phyloP scores from a whole-genome alignment of 768 basidiomycete genomes.

The Calocera viscosa region DNA sequence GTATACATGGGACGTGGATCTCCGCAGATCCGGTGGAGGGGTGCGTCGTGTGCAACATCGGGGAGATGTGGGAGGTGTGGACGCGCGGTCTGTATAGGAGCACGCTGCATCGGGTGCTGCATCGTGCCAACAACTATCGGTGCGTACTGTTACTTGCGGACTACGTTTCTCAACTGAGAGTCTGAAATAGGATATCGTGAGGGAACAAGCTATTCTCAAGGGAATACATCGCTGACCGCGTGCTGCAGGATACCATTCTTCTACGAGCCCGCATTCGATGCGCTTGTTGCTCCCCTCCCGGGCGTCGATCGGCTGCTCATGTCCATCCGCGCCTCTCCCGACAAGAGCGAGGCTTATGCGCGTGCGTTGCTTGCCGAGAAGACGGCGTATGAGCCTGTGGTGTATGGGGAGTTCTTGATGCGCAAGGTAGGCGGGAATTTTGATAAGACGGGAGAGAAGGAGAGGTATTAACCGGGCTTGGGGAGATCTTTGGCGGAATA shows the following conservation, averaged over 20 bases:
- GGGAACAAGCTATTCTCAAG: not conserved
- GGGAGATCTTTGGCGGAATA: too few species aligned
- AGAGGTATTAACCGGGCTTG: not conserved
- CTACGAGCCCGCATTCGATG: conserved; percentile 81
- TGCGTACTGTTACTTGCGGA: conserved; percentile 15
- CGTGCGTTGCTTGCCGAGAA: not conserved
- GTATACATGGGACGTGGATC: conserved; percentile 60
- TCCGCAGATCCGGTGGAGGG: conserved; percentile 71
- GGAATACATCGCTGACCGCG: not conserved
- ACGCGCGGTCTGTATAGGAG: conserved; percentile 75
- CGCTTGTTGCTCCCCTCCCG: conserved; percentile 50
- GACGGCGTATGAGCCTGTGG: conserved; percentile 34
- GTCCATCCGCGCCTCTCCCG: not conserved
- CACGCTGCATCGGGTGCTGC: conserved; percentile 82
- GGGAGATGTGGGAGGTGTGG: conserved; percentile 75
- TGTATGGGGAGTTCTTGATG: conserved; percentile 70
- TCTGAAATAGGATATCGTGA: not conserved
- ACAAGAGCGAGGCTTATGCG: not conserved
- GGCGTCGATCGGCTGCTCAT: conserved; percentile 41
- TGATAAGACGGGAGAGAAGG: conserved; percentile 20
- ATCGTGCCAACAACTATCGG: conserved; percentile 58
- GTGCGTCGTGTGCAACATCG: conserved; percentile 82
- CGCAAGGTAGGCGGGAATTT: conserved; percentile 68
- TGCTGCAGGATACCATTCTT: conserved; percentile 73
- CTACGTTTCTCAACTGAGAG: not conserved